Evolutionary conservation across 1,139 yeast species (phyloP), one percentile per base, ranked within the genome.

Genomic region (Zygoascus hellenicus): DNA sequence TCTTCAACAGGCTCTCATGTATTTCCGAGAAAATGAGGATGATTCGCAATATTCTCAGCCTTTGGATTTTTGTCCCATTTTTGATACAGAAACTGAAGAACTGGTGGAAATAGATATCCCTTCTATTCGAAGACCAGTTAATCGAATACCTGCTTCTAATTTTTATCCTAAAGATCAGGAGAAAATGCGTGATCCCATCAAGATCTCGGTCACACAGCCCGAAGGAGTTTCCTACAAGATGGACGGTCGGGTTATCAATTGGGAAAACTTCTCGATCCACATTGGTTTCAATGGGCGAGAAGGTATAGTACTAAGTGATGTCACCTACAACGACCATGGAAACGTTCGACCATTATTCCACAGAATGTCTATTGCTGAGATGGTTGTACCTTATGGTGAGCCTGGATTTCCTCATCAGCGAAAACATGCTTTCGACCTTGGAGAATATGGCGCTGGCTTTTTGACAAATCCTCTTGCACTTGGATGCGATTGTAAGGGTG

Each of bases 401-500:
- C 94, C 94, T 48, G 83, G 79, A 55, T 81, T 76, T 68, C 90
- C 89, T 45, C 90, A 83, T 63, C 89, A 83, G 62, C 76, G 94
- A 70, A 84, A 84, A 65, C 94, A 84, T 58, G 94, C 94, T 40
- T 78, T 84, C 65, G 94, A 84, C 68, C 79, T 84, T 58, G 94
- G 94, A 62, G 94, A 84, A 67, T 83, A 83, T 64, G 94, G 94
- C 69, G 90, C 89, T 55, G 94, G 94, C 59, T 78, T 80, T 71
- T 80, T 84, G 80, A 80, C 94, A 45, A 84, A 84, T 67, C 86
- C 90, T 37, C 73, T 84, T 56, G 70, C 85, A 17, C 73, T 84
- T 49, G 92, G 92, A 32, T 84, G 94, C 65, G 94, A 84, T 65
- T 84, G 94, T 70, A 83, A 83, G 64, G 94, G 92, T 60, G 88